Evolutionary conservation across 2,329 filamentous ascomycete genomes (phyloP), one percentile per base, ranked within the genome.

Genomic region (Colletotrichum brevisporum): DNA sequence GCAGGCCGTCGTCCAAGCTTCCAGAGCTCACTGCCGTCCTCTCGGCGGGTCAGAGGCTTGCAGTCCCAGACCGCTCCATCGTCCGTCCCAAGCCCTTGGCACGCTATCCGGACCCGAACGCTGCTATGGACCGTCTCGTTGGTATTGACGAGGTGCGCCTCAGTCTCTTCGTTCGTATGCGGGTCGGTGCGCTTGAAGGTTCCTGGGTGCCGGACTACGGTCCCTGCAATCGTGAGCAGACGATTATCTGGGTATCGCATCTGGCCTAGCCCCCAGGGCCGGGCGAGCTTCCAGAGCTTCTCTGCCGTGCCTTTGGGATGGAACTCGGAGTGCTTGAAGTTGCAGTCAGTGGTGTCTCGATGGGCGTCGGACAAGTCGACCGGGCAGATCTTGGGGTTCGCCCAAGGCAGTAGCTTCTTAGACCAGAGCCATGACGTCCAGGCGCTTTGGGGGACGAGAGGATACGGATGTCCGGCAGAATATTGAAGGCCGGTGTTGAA

Each of bases 121-220:
- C 84, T 86, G 70, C 82, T 83, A 73, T 88, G 86, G 43, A 89
- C 82, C 16, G 83, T 81, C 75, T 89, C 86, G 72, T 88, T 86
- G 24, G 86, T 89, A 66, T 85, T 80, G 58, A 83, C 73, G 31
- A 89, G 80, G 70, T 82, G 86, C n/a, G 77, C 75, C 2, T 74
- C 71, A 48, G 77, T 76, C 39, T 77, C 74, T 16, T 74, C 74
- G 8, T 82, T 80, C 1, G 79, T 81, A 50, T 79, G 76, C 2
- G 81, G 78, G 60, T 86, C 78, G 13, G 80, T 76, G 68, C 82
- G 82, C 61, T 78, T 82, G 76, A 86, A 87, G 71, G 83, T 73
- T 3, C 85, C 85, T 1, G 86, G 85, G 3, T 81, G 82, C 57
- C 84, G 80, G 41, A 79, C 76, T 6, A 81, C 81, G 43, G 78